Conservation (phyloP, 192 early-diverging fungal genomes). For the Rhizophagus clarus region DNA sequence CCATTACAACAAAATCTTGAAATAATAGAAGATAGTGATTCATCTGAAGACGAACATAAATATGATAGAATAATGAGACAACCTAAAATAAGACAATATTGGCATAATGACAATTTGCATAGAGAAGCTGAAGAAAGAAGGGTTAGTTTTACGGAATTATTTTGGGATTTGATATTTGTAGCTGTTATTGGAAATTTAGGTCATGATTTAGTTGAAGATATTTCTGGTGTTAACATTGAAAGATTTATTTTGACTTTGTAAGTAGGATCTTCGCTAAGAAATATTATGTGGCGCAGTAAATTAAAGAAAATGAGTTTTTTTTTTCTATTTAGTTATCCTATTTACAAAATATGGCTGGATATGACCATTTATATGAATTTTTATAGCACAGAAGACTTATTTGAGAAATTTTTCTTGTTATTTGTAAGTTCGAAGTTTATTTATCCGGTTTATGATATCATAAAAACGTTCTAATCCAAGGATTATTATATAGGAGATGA, state of each 20-base stretch:
- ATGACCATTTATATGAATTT: conserved; percentile 24
- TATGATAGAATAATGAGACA: conserved; percentile 26
- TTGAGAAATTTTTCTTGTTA: conserved; percentile 33
- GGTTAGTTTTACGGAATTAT: conserved; percentile 31
- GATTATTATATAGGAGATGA: conserved; percentile 26
- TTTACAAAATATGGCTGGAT: conserved; percentile 25
- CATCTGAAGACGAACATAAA: conserved; percentile 13
- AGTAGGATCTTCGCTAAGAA: neutral
- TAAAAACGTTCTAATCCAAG: neutral
- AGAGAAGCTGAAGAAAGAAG: conserved; percentile 30
- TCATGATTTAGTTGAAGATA: conserved; percentile 10
- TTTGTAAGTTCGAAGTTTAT: conserved; percentile 13
- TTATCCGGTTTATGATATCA: too few species aligned
- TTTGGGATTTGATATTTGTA: conserved; percentile 38
- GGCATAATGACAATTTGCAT: conserved; percentile 25
- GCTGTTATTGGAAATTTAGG: conserved; percentile 24
- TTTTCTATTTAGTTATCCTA: conserved; percentile 25
- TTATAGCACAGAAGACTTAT: conserved; percentile 30
- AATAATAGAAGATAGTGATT: conserved; percentile 29
- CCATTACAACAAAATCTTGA: conserved; percentile 13
- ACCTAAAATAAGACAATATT: conserved; percentile 34
- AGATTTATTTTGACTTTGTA: conserved; percentile 32
- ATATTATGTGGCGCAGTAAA: neutral
- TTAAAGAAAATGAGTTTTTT: neutral
- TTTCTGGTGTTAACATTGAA: conserved; percentile 1